Evolutionary conservation across 768 basidiomycete genomes (phyloP), one percentile per base, ranked within the genome.

Genomic region (Boletus sp.): DNA sequence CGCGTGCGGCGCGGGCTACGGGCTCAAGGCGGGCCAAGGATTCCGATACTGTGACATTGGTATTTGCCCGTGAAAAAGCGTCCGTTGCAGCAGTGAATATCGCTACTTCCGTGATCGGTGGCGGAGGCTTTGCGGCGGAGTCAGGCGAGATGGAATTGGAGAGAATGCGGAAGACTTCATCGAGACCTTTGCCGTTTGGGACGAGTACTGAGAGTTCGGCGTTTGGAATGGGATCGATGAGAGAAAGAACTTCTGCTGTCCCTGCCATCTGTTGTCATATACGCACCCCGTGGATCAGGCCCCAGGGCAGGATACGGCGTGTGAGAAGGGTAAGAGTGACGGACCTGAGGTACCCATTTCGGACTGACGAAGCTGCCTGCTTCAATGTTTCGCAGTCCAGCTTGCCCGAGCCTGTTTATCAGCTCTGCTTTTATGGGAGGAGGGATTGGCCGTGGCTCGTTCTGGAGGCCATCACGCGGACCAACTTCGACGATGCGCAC

Each of bases 41-140:
- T 58, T 90, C 89, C 0, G 80, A 76, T 33, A 88, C 79, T 1
- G 85, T 83, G 45, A 80, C 84, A 66, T 94, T 94, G 9, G 92
- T 86, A 73, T 97, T 98, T 8, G 92, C 92, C 48, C 80, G 79
- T 8, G 85, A 84, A 73, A 98, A 98, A 1, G 83, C 82, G 62
- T 98, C 92, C 1, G 94, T 90, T 0, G 94, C 91, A 0, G 92
- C 87, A 17, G 90, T 87, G 72, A 98, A 96, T 53, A 98, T 82
- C 7, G 94, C 84, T 29, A 98, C 85, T 67, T 97, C 94, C 67
- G 91, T 83, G 0, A 91, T 83, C 5, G 85, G 77, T 0, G 83
- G 82, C 4, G 80, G 76, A 10, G 74, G 59, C 12, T 59, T 62
- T 39, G 64, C 67, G 5, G 73, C 71, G 7, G 71, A 64, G 46